phyloP scores from a whole-genome alignment of 441 rosid genomes.

The Euphorbia schlechtendalii region DNA sequence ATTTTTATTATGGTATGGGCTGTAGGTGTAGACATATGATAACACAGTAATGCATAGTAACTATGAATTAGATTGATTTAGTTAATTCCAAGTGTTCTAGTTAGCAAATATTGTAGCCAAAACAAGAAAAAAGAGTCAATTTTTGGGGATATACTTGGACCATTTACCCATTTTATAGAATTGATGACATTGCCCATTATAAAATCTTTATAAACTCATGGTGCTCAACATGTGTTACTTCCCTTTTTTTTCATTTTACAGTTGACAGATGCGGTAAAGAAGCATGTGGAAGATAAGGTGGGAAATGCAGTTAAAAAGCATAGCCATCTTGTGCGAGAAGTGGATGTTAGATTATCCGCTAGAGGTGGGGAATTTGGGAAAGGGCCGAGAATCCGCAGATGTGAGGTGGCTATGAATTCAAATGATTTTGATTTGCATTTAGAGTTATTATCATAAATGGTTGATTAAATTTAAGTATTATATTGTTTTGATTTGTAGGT shows the following conservation, averaged over 20 bases:
- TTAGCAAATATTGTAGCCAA: too few relatives aligned
- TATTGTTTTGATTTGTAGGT: slow-evolving; percentile 35
- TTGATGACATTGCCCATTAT: too few relatives aligned
- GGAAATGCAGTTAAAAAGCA: slow-evolving; percentile 86
- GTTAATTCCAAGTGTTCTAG: too few relatives aligned
- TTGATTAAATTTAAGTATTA: background rate
- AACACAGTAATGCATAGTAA: too few relatives aligned
- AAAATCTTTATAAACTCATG: too few relatives aligned
- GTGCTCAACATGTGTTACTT: too few relatives aligned
- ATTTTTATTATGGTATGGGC: too few relatives aligned
- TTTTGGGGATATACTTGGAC: too few relatives aligned
- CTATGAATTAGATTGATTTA: too few relatives aligned
- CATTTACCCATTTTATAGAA: too few relatives aligned
- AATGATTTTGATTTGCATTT: slow-evolving; percentile 3
- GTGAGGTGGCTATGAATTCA: slow-evolving; percentile 50
- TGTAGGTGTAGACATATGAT: too few relatives aligned
- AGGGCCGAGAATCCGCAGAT: slow-evolving; percentile 80
- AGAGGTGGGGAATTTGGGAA: slow-evolving; percentile 90
- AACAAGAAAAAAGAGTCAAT: too few relatives aligned
- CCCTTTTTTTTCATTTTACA: slow-evolving; percentile 11
- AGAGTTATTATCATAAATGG: background rate
- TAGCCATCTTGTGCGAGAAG: slow-evolving; percentile 78
- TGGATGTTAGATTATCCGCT: slow-evolving; percentile 79
- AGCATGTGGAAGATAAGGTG: slow-evolving; percentile 74
- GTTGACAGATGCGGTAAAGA: slow-evolving; percentile 64